These are phyloP conservation scores for Nakaseomyces uthaithaninus DNA, from an alignment of 1,139 yeast genomes.

Conservation along the genomic window DNA sequence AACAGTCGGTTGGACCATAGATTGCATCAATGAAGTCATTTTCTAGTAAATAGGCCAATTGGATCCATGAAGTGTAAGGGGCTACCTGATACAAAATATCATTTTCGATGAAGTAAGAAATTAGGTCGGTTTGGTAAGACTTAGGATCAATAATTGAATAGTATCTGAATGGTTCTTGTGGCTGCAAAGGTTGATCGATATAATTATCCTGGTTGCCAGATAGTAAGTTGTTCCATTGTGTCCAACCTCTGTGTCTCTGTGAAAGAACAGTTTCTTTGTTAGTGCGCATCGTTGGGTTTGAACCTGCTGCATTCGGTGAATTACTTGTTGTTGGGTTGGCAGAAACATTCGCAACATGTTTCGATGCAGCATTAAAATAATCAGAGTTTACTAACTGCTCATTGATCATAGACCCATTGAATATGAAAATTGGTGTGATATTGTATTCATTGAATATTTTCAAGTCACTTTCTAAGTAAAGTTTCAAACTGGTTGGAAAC, in stretches of 20 bases:
- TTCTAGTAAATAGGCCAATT: conserved; percentile 60
- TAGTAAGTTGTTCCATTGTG: conserved; percentile 28
- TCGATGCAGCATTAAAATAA: conserved; percentile 20
- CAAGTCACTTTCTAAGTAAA: conserved; percentile 54
- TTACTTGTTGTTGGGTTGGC: conserved; percentile 8
- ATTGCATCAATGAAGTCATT: conserved; percentile 58
- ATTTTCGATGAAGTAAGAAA: conserved; percentile 48
- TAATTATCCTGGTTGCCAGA: conserved; percentile 27
- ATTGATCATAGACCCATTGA: conserved; percentile 43
- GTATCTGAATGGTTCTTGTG: conserved; percentile 33
- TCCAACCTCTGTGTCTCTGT: conserved; percentile 34
- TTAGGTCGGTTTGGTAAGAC: conserved; percentile 48
- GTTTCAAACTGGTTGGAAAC: conserved; percentile 57
- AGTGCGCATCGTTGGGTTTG: conserved; percentile 16
- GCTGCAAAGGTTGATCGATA: conserved; percentile 33
- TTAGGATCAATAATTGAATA: conserved; percentile 29
- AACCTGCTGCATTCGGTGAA: background rate
- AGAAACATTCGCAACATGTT: conserved; percentile 17
- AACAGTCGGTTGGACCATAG: conserved; percentile 75
- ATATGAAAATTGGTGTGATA: conserved; percentile 70
- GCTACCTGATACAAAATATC: conserved; percentile 64
- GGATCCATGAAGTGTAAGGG: conserved; percentile 79
- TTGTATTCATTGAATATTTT: conserved; percentile 50
- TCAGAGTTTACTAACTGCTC: conserved; percentile 29
- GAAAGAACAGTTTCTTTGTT: conserved; percentile 19